phyloP scores from a whole-genome alignment of 1,284 basidiomycete genomes.

The Leccinum angustisporum region DNA sequence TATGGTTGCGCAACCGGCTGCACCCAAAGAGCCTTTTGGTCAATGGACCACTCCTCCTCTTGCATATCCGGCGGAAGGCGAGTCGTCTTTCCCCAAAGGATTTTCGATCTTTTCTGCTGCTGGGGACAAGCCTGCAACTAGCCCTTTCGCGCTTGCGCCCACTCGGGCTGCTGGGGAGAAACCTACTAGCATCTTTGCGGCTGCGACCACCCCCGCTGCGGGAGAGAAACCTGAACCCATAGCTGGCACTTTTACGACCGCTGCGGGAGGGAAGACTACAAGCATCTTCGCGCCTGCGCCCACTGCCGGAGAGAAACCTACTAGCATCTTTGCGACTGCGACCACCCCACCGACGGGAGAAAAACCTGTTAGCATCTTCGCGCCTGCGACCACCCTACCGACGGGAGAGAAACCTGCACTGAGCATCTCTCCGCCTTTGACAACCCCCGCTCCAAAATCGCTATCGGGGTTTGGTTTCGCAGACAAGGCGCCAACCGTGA shows the following conservation, averaged over 20 bases:
- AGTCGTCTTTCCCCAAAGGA: slow-evolving; percentile 34
- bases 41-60: slow-evolving; percentile 18
- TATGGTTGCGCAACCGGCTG: slow-evolving; percentile 32
- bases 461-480: neutral
- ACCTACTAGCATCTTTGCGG: slow-evolving; percentile 3
- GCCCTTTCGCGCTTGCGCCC: slow-evolving; percentile 2
- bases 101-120: slow-evolving; percentile 40
- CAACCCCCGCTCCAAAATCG: neutral
- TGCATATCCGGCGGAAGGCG: slow-evolving; percentile 16
- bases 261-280: neutral
- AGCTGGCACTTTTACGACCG: slow-evolving; percentile 3
- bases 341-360: neutral
- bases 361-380: neutral
- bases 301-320: slow-evolving; percentile 12
- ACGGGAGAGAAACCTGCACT: neutral
- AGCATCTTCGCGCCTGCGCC: too few species aligned
- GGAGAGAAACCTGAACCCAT: neutral
- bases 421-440: neutral
- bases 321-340: slow-evolving; percentile 3
- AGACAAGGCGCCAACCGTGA: slow-evolving; percentile 1
- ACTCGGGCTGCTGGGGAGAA: neutral
- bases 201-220: neutral
- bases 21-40: slow-evolving; percentile 40
- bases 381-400: neutral
- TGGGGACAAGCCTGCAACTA: too few species aligned